Conservation (phyloP, 495 filamentous ascomycete species). For the Aspergillus diversus region DNA sequence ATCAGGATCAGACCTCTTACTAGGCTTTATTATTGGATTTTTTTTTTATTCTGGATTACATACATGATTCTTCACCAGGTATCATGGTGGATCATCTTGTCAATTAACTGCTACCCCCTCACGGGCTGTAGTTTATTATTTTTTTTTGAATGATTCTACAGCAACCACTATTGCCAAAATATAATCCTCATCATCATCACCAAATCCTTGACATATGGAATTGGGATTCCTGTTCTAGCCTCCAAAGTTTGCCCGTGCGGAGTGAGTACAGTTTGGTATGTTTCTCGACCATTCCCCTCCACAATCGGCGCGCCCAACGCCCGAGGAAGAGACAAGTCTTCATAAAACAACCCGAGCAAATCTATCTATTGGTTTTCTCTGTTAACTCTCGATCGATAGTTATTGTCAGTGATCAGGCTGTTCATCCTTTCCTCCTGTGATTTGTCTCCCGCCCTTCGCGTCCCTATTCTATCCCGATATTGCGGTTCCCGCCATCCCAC, state of each 20-base stretch:
- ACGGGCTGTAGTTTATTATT: background rate
- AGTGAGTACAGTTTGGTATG: constrained; percentile 1
- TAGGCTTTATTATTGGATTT: background rate
- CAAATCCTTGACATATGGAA: background rate
- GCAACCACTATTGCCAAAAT: background rate
- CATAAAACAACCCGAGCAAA: background rate
- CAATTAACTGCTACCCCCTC: constrained; percentile 3
- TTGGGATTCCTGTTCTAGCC: background rate
- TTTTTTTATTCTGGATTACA: background rate
- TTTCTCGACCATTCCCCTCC: background rate
- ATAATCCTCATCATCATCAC: background rate
- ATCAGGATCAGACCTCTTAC: background rate
- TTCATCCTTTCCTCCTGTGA: constrained; percentile 3
- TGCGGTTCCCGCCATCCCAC: constrained; percentile 13
- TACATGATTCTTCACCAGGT: background rate
- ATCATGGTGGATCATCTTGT: constrained; percentile 1
- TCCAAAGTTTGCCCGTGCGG: background rate
- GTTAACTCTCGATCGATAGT: background rate
- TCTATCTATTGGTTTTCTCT: background rate
- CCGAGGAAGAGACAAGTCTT: background rate
- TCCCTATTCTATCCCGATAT: constrained; percentile 10
- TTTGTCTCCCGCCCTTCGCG: constrained; percentile 11
- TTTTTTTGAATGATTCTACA: background rate
- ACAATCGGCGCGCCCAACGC: background rate
- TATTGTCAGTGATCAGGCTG: background rate